Evolutionary conservation across 1,139 yeast genomes (phyloP).

Genomic region (Geotrichum bryndzae): DNA sequence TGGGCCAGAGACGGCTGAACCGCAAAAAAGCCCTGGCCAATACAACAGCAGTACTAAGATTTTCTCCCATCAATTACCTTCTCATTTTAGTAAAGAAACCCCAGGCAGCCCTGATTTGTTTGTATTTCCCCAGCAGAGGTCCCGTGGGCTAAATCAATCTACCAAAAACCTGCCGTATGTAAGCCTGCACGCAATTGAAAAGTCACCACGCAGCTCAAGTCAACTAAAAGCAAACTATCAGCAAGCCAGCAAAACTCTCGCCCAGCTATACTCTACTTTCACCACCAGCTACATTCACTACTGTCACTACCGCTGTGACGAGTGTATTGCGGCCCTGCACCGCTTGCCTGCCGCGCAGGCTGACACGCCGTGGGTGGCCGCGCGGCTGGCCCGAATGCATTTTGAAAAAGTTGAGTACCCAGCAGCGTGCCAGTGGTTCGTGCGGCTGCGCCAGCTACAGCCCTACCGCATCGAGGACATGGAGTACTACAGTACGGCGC

Average conservation of each 20-base stretch:
- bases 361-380: constrained; percentile 80
- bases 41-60: background rate
- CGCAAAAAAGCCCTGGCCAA: background rate
- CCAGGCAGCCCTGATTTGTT: background rate
- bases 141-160: background rate
- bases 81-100: background rate
- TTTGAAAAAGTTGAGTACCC: constrained; percentile 85
- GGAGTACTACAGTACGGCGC: constrained; percentile 83
- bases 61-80: background rate
- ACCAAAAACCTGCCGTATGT: background rate
- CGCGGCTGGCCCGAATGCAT: constrained; percentile 73
- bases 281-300: constrained; percentile 64
- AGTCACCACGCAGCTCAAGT: background rate
- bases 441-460: constrained; percentile 58
- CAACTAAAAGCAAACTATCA: background rate
- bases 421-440: constrained; percentile 62
- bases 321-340: constrained; percentile 66
- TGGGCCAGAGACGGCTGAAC: background rate
- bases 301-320: constrained; percentile 67
- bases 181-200: background rate
- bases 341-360: constrained; percentile 58
- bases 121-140: background rate
- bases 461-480: constrained; percentile 81
- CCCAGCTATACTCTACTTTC: constrained; percentile 51
- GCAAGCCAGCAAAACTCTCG: constrained; percentile 9